Evolutionary conservation across 108 stramenopile genomes (phyloP).

Genomic region (Skeletonema costatum): DNA sequence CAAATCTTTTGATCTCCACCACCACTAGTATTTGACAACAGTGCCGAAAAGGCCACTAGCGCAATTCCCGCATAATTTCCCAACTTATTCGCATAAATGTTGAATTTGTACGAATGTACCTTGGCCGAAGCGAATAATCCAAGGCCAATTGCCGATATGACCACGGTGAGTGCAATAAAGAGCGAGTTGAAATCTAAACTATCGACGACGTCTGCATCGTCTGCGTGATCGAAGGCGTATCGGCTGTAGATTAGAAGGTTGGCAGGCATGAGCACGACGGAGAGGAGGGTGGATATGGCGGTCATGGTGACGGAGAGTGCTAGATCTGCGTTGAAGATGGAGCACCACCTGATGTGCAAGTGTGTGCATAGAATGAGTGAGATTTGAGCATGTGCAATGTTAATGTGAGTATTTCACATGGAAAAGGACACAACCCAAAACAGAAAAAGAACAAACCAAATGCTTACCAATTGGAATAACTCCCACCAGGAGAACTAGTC

Average conservation of each 20-base stretch:
- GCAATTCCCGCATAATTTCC: slow-evolving; percentile 74
- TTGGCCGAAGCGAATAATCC: slow-evolving; percentile 66
- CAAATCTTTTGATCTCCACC: slow-evolving; percentile 63
- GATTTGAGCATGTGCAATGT: not conserved
- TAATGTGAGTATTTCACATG: too few relatives aligned
- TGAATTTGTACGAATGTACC: slow-evolving; percentile 58
- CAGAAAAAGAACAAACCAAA: slow-evolving; percentile 1
- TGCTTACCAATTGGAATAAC: slow-evolving; percentile 83
- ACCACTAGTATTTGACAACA: slow-evolving; percentile 64
- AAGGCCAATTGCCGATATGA: slow-evolving; percentile 67
- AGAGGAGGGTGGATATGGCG: slow-evolving; percentile 75
- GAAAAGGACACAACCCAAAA: not conserved
- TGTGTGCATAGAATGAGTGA: not conserved
- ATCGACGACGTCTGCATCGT: slow-evolving; percentile 35
- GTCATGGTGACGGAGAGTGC: slow-evolving; percentile 90
- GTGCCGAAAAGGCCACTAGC: slow-evolving; percentile 66
- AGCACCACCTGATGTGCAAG: slow-evolving; percentile 52
- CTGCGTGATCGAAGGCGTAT: slow-evolving; percentile 58
- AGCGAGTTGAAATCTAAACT: slow-evolving; percentile 71
- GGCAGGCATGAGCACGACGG: slow-evolving; percentile 70
- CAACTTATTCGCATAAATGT: slow-evolving; percentile 64
- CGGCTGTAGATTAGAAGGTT: slow-evolving; percentile 82
- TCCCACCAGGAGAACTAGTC: slow-evolving; percentile 81
- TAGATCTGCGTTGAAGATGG: slow-evolving; percentile 84
- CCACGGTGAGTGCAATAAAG: slow-evolving; percentile 73